These are phyloP conservation scores for Solanum chiquidenum DNA, from an alignment of 257 asterid species.

Conservation along the genomic window DNA sequence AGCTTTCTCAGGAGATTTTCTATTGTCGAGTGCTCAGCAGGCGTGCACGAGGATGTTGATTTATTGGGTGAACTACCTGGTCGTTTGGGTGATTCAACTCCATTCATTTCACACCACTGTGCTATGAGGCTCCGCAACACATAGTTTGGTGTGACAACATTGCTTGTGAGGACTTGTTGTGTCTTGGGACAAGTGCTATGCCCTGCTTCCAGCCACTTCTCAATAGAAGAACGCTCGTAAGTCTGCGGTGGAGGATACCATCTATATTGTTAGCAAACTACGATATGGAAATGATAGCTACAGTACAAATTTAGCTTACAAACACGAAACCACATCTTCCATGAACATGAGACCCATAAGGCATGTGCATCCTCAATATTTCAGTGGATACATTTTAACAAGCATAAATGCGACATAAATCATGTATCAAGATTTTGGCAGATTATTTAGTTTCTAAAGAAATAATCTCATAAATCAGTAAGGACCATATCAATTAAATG, in stretches of 20 bases:
- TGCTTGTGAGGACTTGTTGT: slow-evolving; percentile 69
- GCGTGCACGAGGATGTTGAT: slow-evolving; percentile 43
- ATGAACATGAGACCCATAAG: background rate
- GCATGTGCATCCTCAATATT: background rate
- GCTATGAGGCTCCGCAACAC: slow-evolving; percentile 92
- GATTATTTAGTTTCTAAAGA: background rate
- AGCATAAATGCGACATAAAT: background rate
- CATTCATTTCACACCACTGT: slow-evolving; percentile 94
- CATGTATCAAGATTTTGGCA: background rate
- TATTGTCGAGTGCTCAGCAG: slow-evolving; percentile 64
- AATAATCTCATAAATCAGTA: background rate
- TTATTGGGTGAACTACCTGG: slow-evolving; percentile 43
- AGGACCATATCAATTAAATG: background rate
- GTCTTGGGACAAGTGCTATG: slow-evolving; percentile 92
- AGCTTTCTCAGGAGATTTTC: slow-evolving; percentile 68
- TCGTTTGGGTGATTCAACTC: slow-evolving; percentile 79
- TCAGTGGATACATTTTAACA: background rate
- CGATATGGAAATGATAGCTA: background rate
- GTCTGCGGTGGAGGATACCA: slow-evolving; percentile 40
- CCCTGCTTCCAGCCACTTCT: slow-evolving; percentile 91
- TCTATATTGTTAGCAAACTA: background rate
- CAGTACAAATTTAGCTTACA: background rate
- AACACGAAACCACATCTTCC: background rate
- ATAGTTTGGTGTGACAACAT: slow-evolving; percentile 73
- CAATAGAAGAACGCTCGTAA: slow-evolving; percentile 77